These are phyloP conservation scores for Sugiyamaella pinicola DNA, from an alignment of 1,139 yeast genomes.

Conservation along the genomic window DNA sequence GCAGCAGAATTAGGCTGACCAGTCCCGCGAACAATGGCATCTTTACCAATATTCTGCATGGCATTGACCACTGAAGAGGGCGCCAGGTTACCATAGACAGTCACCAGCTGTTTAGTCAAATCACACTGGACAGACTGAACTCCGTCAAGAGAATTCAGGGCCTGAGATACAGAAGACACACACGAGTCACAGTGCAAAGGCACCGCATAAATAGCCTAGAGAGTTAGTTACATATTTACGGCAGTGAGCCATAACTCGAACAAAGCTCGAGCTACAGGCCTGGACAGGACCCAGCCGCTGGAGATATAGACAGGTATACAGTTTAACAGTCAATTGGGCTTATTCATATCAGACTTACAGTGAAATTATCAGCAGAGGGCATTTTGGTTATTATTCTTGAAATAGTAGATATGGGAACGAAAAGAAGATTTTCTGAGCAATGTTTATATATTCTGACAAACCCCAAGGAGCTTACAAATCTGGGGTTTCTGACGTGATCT, in stretches of 20 bases:
- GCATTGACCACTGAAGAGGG: slow-evolving; percentile 70
- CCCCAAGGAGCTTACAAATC: slow-evolving; percentile 13
- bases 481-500: background rate
- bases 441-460: background rate
- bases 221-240: slow-evolving; percentile 6
- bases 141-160: slow-evolving; percentile 48
- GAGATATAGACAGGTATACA: no score
- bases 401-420: background rate
- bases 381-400: slow-evolving; percentile 14
- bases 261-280: no score
- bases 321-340: background rate
- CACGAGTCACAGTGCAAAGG: slow-evolving; percentile 76
- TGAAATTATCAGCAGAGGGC: slow-evolving; percentile 27
- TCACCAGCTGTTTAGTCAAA: slow-evolving; percentile 57
- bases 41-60: slow-evolving; percentile 73
- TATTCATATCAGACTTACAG: slow-evolving; percentile 20
- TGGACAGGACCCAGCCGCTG: no score
- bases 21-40: slow-evolving; percentile 89
- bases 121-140: slow-evolving; percentile 55
- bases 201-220: slow-evolving; percentile 59
- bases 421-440: background rate
- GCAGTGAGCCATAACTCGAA: background rate
- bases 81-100: slow-evolving; percentile 64
- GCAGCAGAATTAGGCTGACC: slow-evolving; percentile 89
- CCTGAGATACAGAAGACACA: slow-evolving; percentile 58